Percentiles rank a stretch among this genome's conserved stretches.
These are phyloP conservation scores for Hypericum androsaemum DNA, from an alignment of 345 rosid species.

Conservation along the genomic window DNA sequence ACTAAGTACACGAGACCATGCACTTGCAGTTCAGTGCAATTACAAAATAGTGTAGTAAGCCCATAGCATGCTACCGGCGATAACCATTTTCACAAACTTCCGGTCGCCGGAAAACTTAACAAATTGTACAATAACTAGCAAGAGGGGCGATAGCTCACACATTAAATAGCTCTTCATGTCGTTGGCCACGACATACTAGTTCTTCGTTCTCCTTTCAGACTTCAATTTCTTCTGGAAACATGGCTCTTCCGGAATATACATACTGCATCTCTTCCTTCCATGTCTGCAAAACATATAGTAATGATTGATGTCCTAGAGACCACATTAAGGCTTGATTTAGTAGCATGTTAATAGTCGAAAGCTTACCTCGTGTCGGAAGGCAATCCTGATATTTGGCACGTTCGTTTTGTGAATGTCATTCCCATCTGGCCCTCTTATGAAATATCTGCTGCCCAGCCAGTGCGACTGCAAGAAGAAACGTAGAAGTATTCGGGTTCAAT, in stretches of 20 bases:
- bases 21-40: too few species aligned
- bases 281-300: constrained; percentile 24
- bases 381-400: constrained; percentile 32
- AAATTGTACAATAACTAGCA: too few species aligned
- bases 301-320: constrained; percentile 5
- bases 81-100: too few species aligned
- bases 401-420: constrained; percentile 44
- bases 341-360: neutral
- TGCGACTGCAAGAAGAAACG: constrained; percentile 22
- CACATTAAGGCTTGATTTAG: neutral
- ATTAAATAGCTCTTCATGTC: too few species aligned
- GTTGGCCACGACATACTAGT: too few species aligned
- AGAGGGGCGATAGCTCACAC: too few species aligned
- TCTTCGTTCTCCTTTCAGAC: constrained; percentile 3
- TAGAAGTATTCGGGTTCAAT: too few species aligned
- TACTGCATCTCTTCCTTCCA: constrained; percentile 53
- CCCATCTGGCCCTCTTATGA: constrained; percentile 34
- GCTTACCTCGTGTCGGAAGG: constrained; percentile 33
- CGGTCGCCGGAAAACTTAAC: too few species aligned
- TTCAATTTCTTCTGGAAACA: constrained; percentile 29
- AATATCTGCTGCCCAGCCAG: constrained; percentile 41
- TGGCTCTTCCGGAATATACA: constrained; percentile 29
- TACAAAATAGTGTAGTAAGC: too few species aligned
- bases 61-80: too few species aligned
- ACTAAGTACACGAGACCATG: too few species aligned